Percentiles rank a stretch among this genome's conserved stretches.
Conservation (phyloP, 768 basidiomycete species). For the Suillus bovinus region DNA sequence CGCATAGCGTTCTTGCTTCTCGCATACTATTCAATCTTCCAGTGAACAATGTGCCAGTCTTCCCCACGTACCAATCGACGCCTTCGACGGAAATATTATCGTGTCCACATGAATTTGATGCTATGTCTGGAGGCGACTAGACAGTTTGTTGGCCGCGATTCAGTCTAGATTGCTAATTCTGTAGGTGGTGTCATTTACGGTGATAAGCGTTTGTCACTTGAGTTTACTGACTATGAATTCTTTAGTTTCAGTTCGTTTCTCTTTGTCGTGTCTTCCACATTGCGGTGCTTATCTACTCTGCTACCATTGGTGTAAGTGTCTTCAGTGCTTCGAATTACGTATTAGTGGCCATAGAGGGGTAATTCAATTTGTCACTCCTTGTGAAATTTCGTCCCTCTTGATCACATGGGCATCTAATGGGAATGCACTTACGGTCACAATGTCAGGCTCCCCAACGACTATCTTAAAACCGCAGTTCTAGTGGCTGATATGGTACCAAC, state of each 20-base stretch:
- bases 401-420: background rate
- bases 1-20: slow-evolving; percentile 10
- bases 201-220: background rate
- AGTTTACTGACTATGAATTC: background rate
- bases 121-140: background rate
- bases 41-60: background rate
- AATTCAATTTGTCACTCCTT: background rate
- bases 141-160: background rate
- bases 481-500: background rate
- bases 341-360: background rate
- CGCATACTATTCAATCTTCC: slow-evolving; percentile 9
- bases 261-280: background rate
- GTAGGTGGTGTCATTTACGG: too few species aligned
- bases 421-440: background rate
- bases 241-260: background rate
- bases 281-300: background rate
- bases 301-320: background rate
- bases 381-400: background rate
- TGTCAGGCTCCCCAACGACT: background rate
- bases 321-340: background rate
- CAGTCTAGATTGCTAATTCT: background rate
- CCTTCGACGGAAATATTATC: background rate
- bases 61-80: background rate
- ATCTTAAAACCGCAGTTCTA: background rate
- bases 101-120: background rate